phyloP scores from a whole-genome alignment of 2,329 filamentous ascomycete species.

The Colletotrichum cuscutae region DNA sequence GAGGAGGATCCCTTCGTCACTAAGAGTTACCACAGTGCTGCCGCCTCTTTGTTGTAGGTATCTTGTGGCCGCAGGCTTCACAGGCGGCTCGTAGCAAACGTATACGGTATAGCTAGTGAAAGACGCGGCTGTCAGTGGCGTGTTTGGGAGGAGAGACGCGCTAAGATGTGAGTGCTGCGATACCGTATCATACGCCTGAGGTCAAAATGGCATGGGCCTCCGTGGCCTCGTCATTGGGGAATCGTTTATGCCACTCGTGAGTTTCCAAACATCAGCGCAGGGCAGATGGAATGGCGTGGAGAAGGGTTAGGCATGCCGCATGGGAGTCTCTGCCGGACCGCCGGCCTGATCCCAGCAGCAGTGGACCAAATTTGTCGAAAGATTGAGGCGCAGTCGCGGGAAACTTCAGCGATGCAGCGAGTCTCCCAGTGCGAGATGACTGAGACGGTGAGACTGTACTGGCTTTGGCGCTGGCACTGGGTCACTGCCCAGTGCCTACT shows the following conservation, averaged over 20 bases:
- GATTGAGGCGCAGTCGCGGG: slow-evolving; percentile 31
- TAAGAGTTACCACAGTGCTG: too few relatives aligned
- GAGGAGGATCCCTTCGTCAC: too few relatives aligned
- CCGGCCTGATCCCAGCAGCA: slow-evolving; percentile 21
- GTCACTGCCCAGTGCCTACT: too few relatives aligned
- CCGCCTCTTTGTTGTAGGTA: too few relatives aligned
- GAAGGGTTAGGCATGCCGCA: not conserved
- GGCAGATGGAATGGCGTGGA: not conserved
- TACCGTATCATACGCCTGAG: slow-evolving; percentile 23
- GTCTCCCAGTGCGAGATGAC: slow-evolving; percentile 6
- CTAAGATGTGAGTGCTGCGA: slow-evolving; percentile 7
- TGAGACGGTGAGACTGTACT: not conserved
- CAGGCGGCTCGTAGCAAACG: not conserved
- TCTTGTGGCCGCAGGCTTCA: too few relatives aligned
- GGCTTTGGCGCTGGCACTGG: not conserved
- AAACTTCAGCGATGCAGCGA: slow-evolving; percentile 30
- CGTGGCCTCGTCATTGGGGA: slow-evolving; percentile 17
- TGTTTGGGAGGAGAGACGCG: not conserved
- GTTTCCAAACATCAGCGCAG: slow-evolving; percentile 18
- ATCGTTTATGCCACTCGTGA: slow-evolving; percentile 23
- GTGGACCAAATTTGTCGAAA: slow-evolving; percentile 1
- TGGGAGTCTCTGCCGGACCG: slow-evolving; percentile 8
- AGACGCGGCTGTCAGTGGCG: slow-evolving; percentile 13
- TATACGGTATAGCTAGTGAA: not conserved
- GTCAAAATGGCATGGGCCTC: slow-evolving; percentile 25